phyloP scores from a whole-genome alignment of 805 yeast species.

The Metschnikowia corniflorae region DNA sequence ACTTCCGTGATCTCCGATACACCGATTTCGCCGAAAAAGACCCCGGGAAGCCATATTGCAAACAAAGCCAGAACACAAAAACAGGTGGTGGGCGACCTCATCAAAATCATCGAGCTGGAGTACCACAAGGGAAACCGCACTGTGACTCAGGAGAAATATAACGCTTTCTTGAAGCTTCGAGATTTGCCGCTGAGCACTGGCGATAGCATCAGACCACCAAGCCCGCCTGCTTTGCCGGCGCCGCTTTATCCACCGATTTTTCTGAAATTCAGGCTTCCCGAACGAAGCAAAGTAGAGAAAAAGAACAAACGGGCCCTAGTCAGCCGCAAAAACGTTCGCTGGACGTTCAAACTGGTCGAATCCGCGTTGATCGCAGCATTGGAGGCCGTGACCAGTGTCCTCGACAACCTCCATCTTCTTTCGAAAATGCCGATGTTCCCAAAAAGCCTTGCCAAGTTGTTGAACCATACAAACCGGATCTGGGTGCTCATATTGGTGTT shows the following conservation, averaged over 20 bases:
- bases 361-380: slow-evolving; percentile 25
- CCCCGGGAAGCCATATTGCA: not conserved
- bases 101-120: slow-evolving; percentile 34
- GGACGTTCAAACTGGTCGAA: slow-evolving; percentile 33
- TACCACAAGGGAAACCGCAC: slow-evolving; percentile 36
- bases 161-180: slow-evolving; percentile 28
- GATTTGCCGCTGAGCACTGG: slow-evolving; percentile 11
- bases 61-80: not conserved
- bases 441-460: slow-evolving; percentile 23
- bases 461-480: slow-evolving; percentile 41
- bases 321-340: slow-evolving; percentile 2
- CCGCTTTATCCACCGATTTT: slow-evolving; percentile 35
- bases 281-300: slow-evolving; percentile 1
- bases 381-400: slow-evolving; percentile 36
- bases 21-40: not conserved
- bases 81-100: slow-evolving; percentile 8
- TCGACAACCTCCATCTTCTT: slow-evolving; percentile 41
- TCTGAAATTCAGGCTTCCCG: slow-evolving; percentile 27
- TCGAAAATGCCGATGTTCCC: slow-evolving; percentile 45
- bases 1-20: not conserved
- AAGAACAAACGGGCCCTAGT: not conserved
- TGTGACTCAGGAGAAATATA: slow-evolving; percentile 35
- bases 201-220: no score
- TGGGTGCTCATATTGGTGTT: slow-evolving; percentile 42
- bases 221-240: slow-evolving; percentile 24